Percentiles rank a stretch among this genome's conserved stretches.
Conservation (phyloP, 257 asterid genomes). For the Ligustrum vulgare region DNA sequence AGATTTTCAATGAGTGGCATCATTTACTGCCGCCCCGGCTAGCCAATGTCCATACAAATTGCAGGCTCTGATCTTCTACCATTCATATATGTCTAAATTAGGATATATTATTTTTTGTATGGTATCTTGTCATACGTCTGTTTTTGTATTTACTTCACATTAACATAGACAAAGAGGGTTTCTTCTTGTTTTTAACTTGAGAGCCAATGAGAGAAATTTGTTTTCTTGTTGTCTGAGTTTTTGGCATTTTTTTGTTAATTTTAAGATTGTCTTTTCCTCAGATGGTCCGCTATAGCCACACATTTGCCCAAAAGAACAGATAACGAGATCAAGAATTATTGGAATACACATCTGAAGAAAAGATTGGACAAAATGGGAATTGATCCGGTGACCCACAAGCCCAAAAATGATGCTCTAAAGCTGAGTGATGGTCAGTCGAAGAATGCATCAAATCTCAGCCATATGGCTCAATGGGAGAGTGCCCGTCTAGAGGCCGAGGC, state of each 20-base stretch:
- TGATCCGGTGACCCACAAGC: constrained; percentile 88
- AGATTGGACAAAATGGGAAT: constrained; percentile 79
- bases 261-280: constrained; percentile 31
- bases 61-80: not conserved
- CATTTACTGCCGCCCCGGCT: constrained; percentile 8
- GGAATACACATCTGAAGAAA: constrained; percentile 90
- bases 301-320: constrained; percentile 85
- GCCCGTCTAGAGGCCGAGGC: constrained; percentile 98
- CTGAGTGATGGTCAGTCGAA: constrained; percentile 71
- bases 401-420: constrained; percentile 66
- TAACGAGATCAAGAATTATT: constrained; percentile 80
- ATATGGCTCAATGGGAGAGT: constrained; percentile 98
- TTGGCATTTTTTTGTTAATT: constrained; percentile 11
- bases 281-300: constrained; percentile 98
- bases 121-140: not conserved
- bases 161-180: constrained; percentile 14
- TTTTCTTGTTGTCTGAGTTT: constrained; percentile 20
- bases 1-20: no score
- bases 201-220: not conserved
- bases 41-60: not conserved
- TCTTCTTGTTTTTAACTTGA: constrained; percentile 14
- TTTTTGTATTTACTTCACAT: constrained; percentile 2
- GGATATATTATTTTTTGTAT: not conserved
- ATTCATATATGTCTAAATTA: not conserved
- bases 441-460: constrained; percentile 77